Percentiles rank a stretch among this genome's conserved stretches.
phyloP scores from a whole-genome alignment of 2,329 filamentous ascomycete genomes.

The Ascochyta rabiei region DNA sequence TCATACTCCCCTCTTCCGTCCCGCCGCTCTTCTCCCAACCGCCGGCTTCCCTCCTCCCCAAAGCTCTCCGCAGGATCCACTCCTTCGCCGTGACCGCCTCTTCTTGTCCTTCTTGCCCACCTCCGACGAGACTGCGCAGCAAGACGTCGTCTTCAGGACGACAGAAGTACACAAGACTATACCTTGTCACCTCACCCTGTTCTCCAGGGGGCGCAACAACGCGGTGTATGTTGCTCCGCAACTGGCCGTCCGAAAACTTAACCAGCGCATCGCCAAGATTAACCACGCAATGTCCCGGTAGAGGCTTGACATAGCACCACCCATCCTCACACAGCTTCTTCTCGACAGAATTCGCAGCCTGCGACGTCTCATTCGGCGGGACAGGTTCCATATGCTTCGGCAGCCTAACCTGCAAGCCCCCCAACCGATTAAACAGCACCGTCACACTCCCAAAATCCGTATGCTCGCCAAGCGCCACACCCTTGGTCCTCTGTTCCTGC shows the following conservation, averaged over 20 bases:
- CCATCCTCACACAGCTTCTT: conserved; percentile 32
- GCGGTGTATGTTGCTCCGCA: conserved; percentile 55
- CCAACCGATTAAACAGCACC: conserved; percentile 62
- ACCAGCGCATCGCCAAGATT: conserved; percentile 58
- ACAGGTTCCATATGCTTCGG: conserved; percentile 39
- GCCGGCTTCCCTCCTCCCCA: conserved; percentile 43
- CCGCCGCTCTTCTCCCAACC: conserved; percentile 43
- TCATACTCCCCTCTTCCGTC: conserved; percentile 37
- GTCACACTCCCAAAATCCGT: conserved; percentile 64
- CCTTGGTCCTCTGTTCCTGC: conserved; percentile 33
- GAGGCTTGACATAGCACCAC: conserved; percentile 61
- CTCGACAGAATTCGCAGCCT: conserved; percentile 10
- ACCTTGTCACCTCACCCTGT: conserved; percentile 50
- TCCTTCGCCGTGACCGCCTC: conserved; percentile 48
- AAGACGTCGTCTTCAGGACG: conserved; percentile 51
- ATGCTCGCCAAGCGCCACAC: conserved; percentile 57
- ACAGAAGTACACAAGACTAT: conserved; percentile 62
- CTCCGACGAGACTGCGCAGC: conserved; percentile 38
- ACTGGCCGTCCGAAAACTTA: conserved; percentile 50
- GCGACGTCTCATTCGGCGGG: not conserved
- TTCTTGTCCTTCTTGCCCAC: conserved; percentile 34
- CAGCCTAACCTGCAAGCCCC: conserved; percentile 60
- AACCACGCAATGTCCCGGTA: conserved; percentile 56
- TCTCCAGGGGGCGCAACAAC: conserved; percentile 57
- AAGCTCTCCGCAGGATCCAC: conserved; percentile 51